Conservation (phyloP, 768 basidiomycete genomes). For the Jaapia argillacea region DNA sequence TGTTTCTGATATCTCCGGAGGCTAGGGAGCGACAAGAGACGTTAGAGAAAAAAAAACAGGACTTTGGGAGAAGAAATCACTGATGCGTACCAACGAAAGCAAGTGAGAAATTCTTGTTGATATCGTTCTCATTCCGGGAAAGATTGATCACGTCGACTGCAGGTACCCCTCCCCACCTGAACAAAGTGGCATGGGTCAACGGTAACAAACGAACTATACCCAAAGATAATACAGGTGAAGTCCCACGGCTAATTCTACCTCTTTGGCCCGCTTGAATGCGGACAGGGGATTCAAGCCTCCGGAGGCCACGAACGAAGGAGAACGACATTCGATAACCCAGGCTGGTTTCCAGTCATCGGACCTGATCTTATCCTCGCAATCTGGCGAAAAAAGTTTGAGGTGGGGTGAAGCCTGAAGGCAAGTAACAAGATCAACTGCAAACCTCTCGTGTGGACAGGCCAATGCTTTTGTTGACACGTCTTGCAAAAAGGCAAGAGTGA, state of each 20-base stretch:
- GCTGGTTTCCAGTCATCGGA: constrained; percentile 3
- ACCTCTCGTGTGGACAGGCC: background rate
- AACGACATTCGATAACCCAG: background rate
- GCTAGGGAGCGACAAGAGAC: constrained; percentile 18
- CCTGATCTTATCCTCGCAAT: constrained; percentile 7
- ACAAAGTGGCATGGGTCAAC: constrained; percentile 8
- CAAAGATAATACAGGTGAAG: background rate
- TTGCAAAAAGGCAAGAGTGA: no score
- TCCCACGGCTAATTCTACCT: background rate
- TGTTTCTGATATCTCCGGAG: constrained; percentile 38
- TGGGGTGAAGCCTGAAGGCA: background rate
- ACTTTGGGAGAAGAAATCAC: background rate
- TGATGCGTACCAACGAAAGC: constrained; percentile 11
- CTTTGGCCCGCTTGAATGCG: background rate
- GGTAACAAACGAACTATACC: background rate
- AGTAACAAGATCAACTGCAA: background rate
- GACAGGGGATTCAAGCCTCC: background rate
- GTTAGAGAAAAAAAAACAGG: background rate
- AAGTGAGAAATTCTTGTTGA: constrained; percentile 13
- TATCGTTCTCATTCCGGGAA: constrained; percentile 12
- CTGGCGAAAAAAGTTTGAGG: constrained; percentile 3
- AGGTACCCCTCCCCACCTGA: constrained; percentile 22
- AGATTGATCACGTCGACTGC: constrained; percentile 22
- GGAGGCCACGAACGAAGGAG: constrained; percentile 13
- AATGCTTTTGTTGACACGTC: background rate